Evolutionary conservation across 805 yeast species (phyloP).

Genomic region (Candida silvicultrix): DNA sequence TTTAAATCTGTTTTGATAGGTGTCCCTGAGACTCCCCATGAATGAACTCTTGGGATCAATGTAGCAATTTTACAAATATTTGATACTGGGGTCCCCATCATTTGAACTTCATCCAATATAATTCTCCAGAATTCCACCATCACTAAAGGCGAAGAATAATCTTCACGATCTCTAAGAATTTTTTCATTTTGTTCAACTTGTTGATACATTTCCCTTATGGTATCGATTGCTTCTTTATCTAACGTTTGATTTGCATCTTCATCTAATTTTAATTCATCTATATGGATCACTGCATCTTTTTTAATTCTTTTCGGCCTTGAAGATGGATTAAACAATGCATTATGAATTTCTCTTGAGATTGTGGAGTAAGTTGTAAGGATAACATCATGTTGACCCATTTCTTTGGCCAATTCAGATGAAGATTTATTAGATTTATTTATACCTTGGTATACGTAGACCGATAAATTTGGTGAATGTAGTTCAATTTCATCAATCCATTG

Average conservation of each 20-base stretch:
- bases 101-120: slow-evolving; percentile 89
- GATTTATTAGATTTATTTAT: slow-evolving; percentile 28
- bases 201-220: slow-evolving; percentile 7
- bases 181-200: slow-evolving; percentile 7
- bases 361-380: slow-evolving; percentile 74
- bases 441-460: slow-evolving; percentile 62
- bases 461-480: slow-evolving; percentile 52
- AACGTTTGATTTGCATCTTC: not conserved
- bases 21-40: slow-evolving; percentile 98
- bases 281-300: slow-evolving; percentile 8
- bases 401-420: slow-evolving; percentile 38
- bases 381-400: slow-evolving; percentile 59
- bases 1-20: slow-evolving; percentile 63
- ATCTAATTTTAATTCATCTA: not conserved
- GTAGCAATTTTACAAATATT: slow-evolving; percentile 78
- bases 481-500: slow-evolving; percentile 84
- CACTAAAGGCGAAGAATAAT: slow-evolving; percentile 78
- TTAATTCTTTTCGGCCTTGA: slow-evolving; percentile 25
- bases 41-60: slow-evolving; percentile 74
- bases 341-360: slow-evolving; percentile 69
- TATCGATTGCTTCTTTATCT: slow-evolving; percentile 1
- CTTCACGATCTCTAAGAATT: slow-evolving; percentile 18
- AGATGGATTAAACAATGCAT: slow-evolving; percentile 62
- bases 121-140: slow-evolving; percentile 84
- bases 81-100: slow-evolving; percentile 70